These are phyloP conservation scores for Carnegiea gigantea DNA, from an alignment of 179 eudicot genomes.

Conservation along the genomic window DNA sequence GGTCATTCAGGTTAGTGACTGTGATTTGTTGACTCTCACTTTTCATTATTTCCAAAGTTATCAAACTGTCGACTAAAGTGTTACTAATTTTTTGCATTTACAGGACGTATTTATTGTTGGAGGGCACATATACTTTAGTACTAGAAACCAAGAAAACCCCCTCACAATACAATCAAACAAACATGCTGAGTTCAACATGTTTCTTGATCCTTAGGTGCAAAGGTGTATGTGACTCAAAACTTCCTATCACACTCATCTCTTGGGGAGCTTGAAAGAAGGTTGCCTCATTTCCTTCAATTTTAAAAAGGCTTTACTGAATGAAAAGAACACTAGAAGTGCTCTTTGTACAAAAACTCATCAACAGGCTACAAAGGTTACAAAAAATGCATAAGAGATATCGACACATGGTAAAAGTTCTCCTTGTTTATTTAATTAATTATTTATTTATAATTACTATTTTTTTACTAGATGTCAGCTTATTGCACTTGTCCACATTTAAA, in stretches of 20 bases:
- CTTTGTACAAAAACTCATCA: conserved; percentile 47
- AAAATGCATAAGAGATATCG: conserved; percentile 47
- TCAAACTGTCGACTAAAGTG: too few relatives aligned
- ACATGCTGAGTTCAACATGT: conserved; percentile 70
- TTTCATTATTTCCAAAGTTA: too few relatives aligned
- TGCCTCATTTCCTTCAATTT: conserved; percentile 30
- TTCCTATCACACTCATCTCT: conserved; percentile 51
- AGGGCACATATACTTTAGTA: conserved; percentile 44
- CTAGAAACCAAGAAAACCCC: conserved; percentile 45
- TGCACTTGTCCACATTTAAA: neutral
- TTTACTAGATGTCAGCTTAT: neutral
- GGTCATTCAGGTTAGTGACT: conserved; percentile 54
- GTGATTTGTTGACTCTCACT: neutral
- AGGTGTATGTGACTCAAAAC: conserved; percentile 50
- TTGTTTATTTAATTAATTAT: neutral
- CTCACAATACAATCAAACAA: conserved; percentile 57
- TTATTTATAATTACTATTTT: neutral
- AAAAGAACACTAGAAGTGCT: conserved; percentile 60
- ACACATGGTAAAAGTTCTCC: conserved; percentile 53
- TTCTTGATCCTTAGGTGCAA: conserved; percentile 92
- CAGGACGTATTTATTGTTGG: conserved; percentile 79
- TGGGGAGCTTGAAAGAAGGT: conserved; percentile 45
- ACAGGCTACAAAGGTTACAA: conserved; percentile 45
- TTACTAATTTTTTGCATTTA: conserved; percentile 5
- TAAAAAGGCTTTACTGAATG: conserved; percentile 26